Base-by-base conservation (phyloP, 257 asterid genomes). In the Catharanthus roseus region DNA sequence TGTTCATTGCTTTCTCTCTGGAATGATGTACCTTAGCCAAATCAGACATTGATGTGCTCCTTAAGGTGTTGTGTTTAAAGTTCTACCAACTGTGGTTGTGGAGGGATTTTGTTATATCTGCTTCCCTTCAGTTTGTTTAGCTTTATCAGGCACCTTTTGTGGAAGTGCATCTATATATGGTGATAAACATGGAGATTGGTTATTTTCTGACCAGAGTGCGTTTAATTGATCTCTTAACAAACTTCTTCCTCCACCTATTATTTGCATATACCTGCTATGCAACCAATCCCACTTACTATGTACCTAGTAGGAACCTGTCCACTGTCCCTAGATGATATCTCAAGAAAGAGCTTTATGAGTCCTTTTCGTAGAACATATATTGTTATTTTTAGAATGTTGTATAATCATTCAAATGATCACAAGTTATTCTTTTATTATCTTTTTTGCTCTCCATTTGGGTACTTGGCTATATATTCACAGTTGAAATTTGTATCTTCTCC, bases 1-100 rank as follows among this genome's bases (percentile, higher is more conserved):
- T 49, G 9, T 18, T 49, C 1, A 28, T 45, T 38, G 24, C 69
- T 66, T 71, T 38, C 78, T 73, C 80, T 73, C 89, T 80, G 86
- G 86, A 68, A 72, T 82, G 86, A 86, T 84, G 89, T 60, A 26
- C 42, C 60, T 86, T 84, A 84, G 83, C 89, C 89, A 82, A 86
- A 84, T 75, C 86, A 78, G 87, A 86, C 75, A 72, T 33, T 29
- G 72, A 38, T 84, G 84, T 83, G 87, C 86, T 76, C 84, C 85
- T 50, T 67, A 57, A 57, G 53, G 65, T 57, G 77, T 53, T 61
- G 66, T 28, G 57, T 73, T 13, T 60, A 42, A 73, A 47, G 72
- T 69, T 75, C 36, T 68, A 63, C 34, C 58, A 53, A 49, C 65
- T 72, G 78, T 55, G 71, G 67, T 57, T 72, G 26, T 76, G 78